Evolutionary conservation across 768 basidiomycete species (phyloP), one percentile per base, ranked within the genome.

Genomic region (Xerocomellus intermedius): DNA sequence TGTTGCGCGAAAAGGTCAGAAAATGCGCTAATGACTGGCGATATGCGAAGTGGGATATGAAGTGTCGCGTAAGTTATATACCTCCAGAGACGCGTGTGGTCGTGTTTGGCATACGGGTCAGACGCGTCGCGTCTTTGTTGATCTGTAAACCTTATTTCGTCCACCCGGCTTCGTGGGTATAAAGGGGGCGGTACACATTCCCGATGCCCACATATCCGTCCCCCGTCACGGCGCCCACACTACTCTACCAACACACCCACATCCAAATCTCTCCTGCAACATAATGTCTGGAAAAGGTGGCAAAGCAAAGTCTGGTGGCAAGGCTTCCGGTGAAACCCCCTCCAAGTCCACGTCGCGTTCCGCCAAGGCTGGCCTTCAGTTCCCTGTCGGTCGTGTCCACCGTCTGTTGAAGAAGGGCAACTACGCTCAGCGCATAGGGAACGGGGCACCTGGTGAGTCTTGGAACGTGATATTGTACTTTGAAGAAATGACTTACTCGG

Each of bases 271-370:
- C 14, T 26, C 52, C 41, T 58, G 12, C 59, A 59, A 41, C 41
- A 64, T 49, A 52, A 70, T 71, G 73, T 74, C 75, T 68, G 71
- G 74, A 52, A 80, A 73, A 64, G 66, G 73, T 33, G 75, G 75
- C 32, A 89, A 89, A 74, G 83, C 86, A 44, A 78, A 83, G 61
- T 81, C 85, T 51, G 87, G 86, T 64, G 84, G 89, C 64, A 83
- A 82, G 64, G 77, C 83, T n/a, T 59, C 73, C 10, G 75, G 74
- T 59, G 74, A 73, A 3, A 5, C 58, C 9, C 16, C 42, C 1
- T 37, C 64, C 48, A 75, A 75, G 43, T 70, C 75, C 1, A 58
- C 60, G 37, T 76, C 74, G 3, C 74, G 74, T 52, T 76, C 75
- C 5, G 69, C 75, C 55, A 75, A 75, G 55, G 74, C 74, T 19